Base-by-base conservation (phyloP, 495 filamentous ascomycete genomes). In the Bryoglossum gracile region DNA sequence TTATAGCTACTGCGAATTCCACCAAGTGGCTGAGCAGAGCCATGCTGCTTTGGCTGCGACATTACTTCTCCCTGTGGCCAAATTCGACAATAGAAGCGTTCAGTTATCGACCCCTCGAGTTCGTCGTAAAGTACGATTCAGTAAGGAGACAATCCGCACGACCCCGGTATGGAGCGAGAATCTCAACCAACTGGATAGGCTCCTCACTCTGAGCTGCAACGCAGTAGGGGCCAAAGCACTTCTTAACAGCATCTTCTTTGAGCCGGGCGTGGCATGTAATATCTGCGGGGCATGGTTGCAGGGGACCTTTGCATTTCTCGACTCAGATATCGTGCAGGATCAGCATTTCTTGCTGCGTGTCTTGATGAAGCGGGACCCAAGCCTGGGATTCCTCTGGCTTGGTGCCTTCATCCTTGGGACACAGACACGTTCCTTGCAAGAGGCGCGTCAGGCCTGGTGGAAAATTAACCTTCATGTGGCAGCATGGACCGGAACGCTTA, bases 161-260 rank as follows among this genome's bases (percentile, higher is more conserved):
- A 39, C 25, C 18, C 37, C 30, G 30, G 35, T 18, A 37, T 56
- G 54, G 54, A 48, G 16, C 32, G 37, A 48, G 36, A 48, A 52
- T 39, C 36, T 56, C 38, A 39, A 39, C 14, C 54, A 57, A 46
- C 34, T 53, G 2, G 49, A 53, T 35, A 53, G 40, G 26, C 54
- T 57, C 24, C 35, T 58, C 14, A 54, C 51, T 8, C 42, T 58
- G 39, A 57, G 55, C 26, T 58, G 55, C 46, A 58, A 58, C 33
- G 46, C 55, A 13, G 36, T 43, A 10, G 51, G 55, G 36, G 51
- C 33, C 24, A 51, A 54, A 51, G 19, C 51, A 4, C 50, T 58
- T 36, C 46, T 58, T 19, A 49, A 22, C 23, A 58, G 55, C 38
- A 14, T 54, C 18, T 58, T 58, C 46, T 58, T 47, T 45, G 50